Evolutionary conservation across 306 rosid species (phyloP), one percentile per base, ranked within the genome.

Genomic region (Alnus glutinosa): DNA sequence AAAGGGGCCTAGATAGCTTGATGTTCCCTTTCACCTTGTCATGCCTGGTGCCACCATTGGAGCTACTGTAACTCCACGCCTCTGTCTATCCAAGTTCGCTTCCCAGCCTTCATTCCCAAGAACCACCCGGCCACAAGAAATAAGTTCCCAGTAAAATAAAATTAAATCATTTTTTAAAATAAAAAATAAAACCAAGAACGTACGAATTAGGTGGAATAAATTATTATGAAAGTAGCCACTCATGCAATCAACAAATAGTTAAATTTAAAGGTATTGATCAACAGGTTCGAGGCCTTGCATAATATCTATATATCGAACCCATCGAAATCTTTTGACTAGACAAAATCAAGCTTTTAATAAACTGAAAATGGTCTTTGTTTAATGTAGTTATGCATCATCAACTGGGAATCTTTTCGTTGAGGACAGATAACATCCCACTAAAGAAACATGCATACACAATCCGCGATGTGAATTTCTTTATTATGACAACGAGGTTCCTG

Each of bases 21-120:
- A 30, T 73, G 55, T 61, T 61, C 70, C 0, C 51, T 68, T 79
- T 85, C 77, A 89, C 83, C 92, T 86, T 50, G 74, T 79, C 91
- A 91, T 91, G 75, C 88, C 52, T 42, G 84, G 81, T 52, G 72
- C 12, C 16, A 74, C 52, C 3, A 34, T 52, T 0, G 91, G 89
- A 37, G 83, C 70, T 48, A 36, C 6, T 52, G 64, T 47, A 59
- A 55, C 80, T 63, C 75, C 83, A 5, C 75, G 80, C 69, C 79
- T 78, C 50, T 79, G 89, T 79, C 91, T 86, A 51, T 77, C 91
- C 86, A 80, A 1, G 81, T 89, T 91, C 75, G 87, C 96, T 44
- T 84, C 91, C 96, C 96, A 91, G 1, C 93, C 93, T 91, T 77
- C 70, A 72, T 51, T 59, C 61, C 55, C 67, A 67, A 36, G 32